These are phyloP conservation scores for Candida vartiovaarae DNA, from an alignment of 805 yeast genomes.

Conservation along the genomic window DNA sequence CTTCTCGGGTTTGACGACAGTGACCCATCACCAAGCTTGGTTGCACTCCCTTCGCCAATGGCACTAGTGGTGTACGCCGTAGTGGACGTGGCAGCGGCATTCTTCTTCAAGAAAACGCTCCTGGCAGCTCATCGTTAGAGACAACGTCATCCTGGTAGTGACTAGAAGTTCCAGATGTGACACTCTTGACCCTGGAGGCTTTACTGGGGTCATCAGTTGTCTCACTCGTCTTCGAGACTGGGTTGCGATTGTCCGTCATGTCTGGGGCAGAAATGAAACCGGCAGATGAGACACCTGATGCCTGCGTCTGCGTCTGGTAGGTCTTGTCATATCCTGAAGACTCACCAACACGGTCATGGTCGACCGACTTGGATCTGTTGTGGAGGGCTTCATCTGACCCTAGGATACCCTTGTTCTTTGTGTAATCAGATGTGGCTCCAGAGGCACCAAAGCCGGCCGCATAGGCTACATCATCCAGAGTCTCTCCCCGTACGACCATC, in stretches of 20 bases:
- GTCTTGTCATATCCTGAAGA: background rate
- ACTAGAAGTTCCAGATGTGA: too few relatives aligned
- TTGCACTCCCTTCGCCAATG: too few relatives aligned
- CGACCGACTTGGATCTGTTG: background rate
- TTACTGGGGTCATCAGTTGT: too few relatives aligned
- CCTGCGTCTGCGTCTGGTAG: background rate
- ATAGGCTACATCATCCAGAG: background rate
- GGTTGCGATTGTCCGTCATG: constrained; percentile 8
- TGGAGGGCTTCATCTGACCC: background rate
- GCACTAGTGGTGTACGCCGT: too few relatives aligned
- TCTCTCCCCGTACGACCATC: too few relatives aligned
- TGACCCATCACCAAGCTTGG: too few relatives aligned
- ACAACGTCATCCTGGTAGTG: too few relatives aligned
- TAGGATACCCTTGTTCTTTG: background rate
- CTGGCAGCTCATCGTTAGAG: too few relatives aligned
- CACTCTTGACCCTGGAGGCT: too few relatives aligned
- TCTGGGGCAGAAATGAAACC: background rate
- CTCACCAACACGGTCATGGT: constrained; percentile 3
- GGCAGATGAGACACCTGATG: background rate
- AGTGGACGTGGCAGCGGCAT: too few relatives aligned
- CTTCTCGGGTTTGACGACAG: too few relatives aligned
- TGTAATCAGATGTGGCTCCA: background rate
- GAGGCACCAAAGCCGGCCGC: background rate
- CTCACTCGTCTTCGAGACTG: constrained; percentile 3
- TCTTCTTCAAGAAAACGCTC: too few relatives aligned